Conservation (phyloP, 208 protist genomes). For the Acanthamoeba castellanii region DNA sequence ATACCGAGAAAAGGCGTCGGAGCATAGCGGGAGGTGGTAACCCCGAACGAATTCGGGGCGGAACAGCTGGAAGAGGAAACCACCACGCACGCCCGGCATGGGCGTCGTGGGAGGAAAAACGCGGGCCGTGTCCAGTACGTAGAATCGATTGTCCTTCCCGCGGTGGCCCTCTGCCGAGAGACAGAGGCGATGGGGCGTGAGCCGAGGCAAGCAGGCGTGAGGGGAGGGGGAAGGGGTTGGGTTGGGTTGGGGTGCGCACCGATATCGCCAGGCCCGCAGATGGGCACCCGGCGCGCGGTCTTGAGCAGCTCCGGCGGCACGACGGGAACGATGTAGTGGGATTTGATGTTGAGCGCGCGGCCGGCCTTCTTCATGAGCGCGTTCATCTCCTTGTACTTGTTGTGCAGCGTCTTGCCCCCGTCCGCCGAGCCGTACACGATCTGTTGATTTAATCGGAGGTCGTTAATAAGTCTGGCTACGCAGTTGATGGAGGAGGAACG, state of each 20-base stretch:
- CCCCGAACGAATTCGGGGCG: neutral
- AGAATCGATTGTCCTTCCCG: constrained; percentile 52
- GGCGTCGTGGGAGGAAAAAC: constrained; percentile 57
- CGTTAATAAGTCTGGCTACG: no score
- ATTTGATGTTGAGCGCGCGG: constrained; percentile 44
- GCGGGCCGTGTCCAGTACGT: constrained; percentile 42
- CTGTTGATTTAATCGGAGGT: neutral
- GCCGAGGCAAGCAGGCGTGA: neutral
- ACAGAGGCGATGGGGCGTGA: neutral
- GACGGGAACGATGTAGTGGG: neutral
- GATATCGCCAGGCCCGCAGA: constrained; percentile 53
- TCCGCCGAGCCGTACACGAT: constrained; percentile 66
- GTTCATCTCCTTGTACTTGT: constrained; percentile 48
- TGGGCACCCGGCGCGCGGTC: neutral
- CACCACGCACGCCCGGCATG: neutral
- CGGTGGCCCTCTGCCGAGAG: constrained; percentile 27
- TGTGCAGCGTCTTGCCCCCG: neutral
- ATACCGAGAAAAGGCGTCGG: constrained; percentile 15
- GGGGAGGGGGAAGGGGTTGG: no score
- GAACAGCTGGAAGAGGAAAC: constrained; percentile 38
- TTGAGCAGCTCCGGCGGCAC: neutral
- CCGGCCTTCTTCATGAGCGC: constrained; percentile 72
- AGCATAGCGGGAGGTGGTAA: neutral
- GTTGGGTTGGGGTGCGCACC: neutral
- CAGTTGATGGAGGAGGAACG: neutral